Base-by-base conservation (phyloP, 2,329 filamentous ascomycete genomes). In the Ophiobolus disseminans region DNA sequence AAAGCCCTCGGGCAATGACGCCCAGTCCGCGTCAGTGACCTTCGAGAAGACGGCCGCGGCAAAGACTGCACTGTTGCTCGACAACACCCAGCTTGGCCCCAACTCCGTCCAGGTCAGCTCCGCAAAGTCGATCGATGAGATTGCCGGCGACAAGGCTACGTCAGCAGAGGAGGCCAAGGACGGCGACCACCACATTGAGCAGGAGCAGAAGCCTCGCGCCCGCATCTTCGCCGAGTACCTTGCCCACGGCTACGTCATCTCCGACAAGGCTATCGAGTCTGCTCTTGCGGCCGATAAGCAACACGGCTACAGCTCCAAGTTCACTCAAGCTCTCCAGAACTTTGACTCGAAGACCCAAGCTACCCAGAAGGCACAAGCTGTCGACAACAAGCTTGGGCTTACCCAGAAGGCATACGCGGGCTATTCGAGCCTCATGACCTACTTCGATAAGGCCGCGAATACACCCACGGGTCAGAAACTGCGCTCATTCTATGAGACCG, bases 41-140 rank as follows among this genome's bases (percentile, higher is more conserved):
- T 99, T 99, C 70, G 94, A 97, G 77, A 97, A 97, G 80, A 87
- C 93, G 73, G 95, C 93, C 11, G 94, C 94, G 40, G 92, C 93
- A 51, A 97, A 96, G 82, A 99, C 94, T 17, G 94, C 94, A 20
- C 89, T 97, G 31, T 89, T 99, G 50, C 87, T 99, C 58, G 93
- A 97, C 79, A 95, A 96, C 81, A 99, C 94, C 43, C 89, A 96
- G 76, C 88, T 99, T 40, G 92, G 92, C 57, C 75, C 81, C 39
- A 80, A 82, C 48, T 78, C 88, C 50, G 90, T 92, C 60, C 86
- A 94, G 69, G 95, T 99, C 70, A 81, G 85, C 48, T 84, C 91
- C 39, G 83, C 87, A 34, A 83, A 86, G 57, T 83, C 83, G 40
- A 80, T 88, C 56, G 87, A 86, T 58, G 81, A 89, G 48, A 76